Conservation (phyloP, 768 basidiomycete species). For the Kwoniella pini region DNA sequence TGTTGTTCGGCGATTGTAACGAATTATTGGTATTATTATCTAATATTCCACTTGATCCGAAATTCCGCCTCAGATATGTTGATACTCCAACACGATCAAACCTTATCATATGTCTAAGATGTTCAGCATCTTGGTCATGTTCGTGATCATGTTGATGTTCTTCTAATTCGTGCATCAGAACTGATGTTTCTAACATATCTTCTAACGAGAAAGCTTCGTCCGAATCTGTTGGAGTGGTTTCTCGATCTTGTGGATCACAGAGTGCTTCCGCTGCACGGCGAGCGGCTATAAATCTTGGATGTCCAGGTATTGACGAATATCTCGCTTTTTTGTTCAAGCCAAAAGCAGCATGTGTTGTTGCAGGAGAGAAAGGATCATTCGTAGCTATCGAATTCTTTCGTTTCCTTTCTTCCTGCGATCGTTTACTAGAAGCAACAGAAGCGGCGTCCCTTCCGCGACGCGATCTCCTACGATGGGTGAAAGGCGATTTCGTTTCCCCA, state of each 20-base stretch:
- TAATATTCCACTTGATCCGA: conserved; percentile 2
- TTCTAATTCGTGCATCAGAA: conserved; percentile 24
- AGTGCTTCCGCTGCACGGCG: conserved; percentile 30
- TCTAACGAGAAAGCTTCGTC: conserved; percentile 36
- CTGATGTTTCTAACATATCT: conserved; percentile 43
- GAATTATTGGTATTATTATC: neutral
- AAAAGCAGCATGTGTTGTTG: conserved; percentile 6
- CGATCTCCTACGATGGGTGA: conserved; percentile 41
- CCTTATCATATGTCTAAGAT: conserved; percentile 31
- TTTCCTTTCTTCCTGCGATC: conserved; percentile 19
- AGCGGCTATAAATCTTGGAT: conserved; percentile 43
- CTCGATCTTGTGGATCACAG: conserved; percentile 23
- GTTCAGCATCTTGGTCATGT: conserved; percentile 19
- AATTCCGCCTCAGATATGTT: conserved; percentile 31
- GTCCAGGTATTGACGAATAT: conserved; percentile 50
- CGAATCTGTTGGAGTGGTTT: conserved; percentile 29
- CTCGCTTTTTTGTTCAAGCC: conserved; percentile 28
- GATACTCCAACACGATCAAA: conserved; percentile 39
- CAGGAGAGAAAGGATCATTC: conserved; percentile 34
- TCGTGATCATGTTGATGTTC: conserved; percentile 8
- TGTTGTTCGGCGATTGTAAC: neutral
- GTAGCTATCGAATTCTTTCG: conserved; percentile 22
- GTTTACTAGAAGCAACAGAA: conserved; percentile 17
- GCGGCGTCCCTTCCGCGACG: conserved; percentile 30
- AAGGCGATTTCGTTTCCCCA: conserved; percentile 43